A percentile compares a stretch with the other conserved stretches of the same genome.
These are phyloP conservation scores for Skeletonema tropicum DNA, from an alignment of 108 stramenopile genomes.

Conservation along the genomic window DNA sequence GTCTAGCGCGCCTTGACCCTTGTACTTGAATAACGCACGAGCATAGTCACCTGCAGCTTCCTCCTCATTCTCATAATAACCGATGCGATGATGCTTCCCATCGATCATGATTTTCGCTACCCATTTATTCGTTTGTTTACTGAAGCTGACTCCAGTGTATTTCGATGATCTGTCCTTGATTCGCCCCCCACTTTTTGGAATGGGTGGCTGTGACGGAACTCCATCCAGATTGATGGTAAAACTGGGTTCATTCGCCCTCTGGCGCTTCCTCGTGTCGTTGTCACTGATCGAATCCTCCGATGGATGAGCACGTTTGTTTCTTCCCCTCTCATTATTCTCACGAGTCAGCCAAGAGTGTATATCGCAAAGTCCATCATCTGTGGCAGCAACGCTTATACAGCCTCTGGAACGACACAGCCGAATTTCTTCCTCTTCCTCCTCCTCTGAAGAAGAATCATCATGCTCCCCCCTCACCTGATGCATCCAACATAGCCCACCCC, in stretches of 20 bases:
- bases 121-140: neutral
- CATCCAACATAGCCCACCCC: too few species aligned
- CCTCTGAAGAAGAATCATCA: too few species aligned
- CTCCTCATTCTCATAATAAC: neutral
- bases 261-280: too few species aligned
- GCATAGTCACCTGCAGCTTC: neutral
- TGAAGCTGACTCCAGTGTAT: neutral
- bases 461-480: too few species aligned
- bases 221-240: too few species aligned
- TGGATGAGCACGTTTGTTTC: neutral
- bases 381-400: neutral
- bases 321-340: neutral
- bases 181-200: too few species aligned
- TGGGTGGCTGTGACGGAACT: too few species aligned
- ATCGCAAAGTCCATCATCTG: neutral
- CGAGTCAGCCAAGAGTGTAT: neutral
- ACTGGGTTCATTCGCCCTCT: too few species aligned
- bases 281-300: neutral
- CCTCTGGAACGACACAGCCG: neutral
- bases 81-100: neutral
- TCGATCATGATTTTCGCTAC: neutral
- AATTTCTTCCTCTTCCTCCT: neutral
- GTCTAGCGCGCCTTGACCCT: too few species aligned
- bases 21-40: too few species aligned
- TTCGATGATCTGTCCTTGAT: neutral